These are phyloP conservation scores for Xylaria grammica DNA, from an alignment of 495 filamentous ascomycete genomes.

Conservation along the genomic window DNA sequence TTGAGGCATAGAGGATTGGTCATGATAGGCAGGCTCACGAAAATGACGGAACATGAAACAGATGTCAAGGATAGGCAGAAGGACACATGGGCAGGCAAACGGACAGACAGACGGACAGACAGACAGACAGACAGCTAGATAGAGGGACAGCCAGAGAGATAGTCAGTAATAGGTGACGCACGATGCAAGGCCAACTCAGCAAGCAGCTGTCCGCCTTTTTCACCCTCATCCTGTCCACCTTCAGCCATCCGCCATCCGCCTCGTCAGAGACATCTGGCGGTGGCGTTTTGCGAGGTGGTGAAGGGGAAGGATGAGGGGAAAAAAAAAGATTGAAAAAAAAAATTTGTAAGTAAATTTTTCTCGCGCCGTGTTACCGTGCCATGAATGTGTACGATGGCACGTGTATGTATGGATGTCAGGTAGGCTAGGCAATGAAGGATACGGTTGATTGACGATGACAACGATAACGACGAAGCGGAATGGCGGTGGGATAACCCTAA, in stretches of 20 bases:
- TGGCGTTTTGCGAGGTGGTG: conserved; percentile 7
- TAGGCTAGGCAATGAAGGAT: too few species aligned
- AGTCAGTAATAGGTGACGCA: conserved; percentile 13
- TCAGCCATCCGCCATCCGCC: conserved; percentile 1
- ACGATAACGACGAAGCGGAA: not conserved
- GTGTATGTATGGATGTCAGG: not conserved
- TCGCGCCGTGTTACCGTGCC: not conserved
- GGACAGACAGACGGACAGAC: not conserved
- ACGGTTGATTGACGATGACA: not conserved
- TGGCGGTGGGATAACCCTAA: conserved; percentile 11
- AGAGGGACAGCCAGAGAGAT: not conserved
- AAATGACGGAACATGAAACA: conserved; percentile 2
- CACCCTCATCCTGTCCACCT: not conserved
- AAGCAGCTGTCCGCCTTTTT: conserved; percentile 23
- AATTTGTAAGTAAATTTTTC: not conserved
- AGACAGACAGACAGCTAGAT: not conserved
- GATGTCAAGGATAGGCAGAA: not conserved
- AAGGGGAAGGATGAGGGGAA: not conserved
- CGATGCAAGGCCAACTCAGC: conserved; percentile 26
- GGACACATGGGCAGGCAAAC: not conserved
- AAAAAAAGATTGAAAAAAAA: not conserved
- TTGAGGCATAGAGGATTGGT: too few species aligned
- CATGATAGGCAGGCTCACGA: too few species aligned
- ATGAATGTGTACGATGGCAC: not conserved
- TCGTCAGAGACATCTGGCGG: conserved; percentile 21